Base-by-base conservation (phyloP, 768 basidiomycete genomes). In the Lactarius hatsudake region DNA sequence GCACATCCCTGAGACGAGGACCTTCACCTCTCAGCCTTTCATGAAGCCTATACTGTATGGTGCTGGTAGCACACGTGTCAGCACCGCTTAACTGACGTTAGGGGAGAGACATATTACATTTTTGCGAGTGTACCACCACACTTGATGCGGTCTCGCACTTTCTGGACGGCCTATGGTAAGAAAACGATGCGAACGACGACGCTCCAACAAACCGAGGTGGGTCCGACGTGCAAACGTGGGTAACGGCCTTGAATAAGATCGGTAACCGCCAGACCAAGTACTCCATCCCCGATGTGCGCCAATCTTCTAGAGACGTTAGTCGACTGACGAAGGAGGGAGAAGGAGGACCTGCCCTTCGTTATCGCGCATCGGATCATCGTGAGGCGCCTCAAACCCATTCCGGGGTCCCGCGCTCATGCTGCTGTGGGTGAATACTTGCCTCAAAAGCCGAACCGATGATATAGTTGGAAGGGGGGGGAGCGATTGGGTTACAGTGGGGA, bases 241-340 rank as follows among this genome's bases (percentile, higher is more conserved):
- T 53, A 53, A n/a, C n/a, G 61, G 3, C 8, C 1, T 23, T 62
- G 66, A 28, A 67, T 67, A 2, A 58, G 45, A 51, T 67, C 66
- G 18, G 66, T 67, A 13, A 63, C 34, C 2, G 48, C 66, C 23
- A 67, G 32, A 28, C 36, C 56, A n/a, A 67, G 38, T 2, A 62
- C 66, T 42, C 51, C 61, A 59, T 62, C 66, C 18, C 66, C 66
- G 30, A 67, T 59, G 18, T 63, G 57, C 23, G 48, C 32, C 18
- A 63, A 59, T 54, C 66, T 67, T 36, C 32, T 18, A 40, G 9
- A 26, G 43, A 34, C 40, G 15, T 54, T 23, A 59, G 51, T 17
- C 9, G 53, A 32, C 23, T 32, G 17, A 20, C 3, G 36, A 20
- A 15, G 8, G 18, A 18, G 30, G 51, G 58, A 6, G 20, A 6